Percentiles rank a stretch among this genome's conserved stretches.
Conservation (phyloP, 2,329 filamentous ascomycete genomes). For the Alternaria ethzedia region DNA sequence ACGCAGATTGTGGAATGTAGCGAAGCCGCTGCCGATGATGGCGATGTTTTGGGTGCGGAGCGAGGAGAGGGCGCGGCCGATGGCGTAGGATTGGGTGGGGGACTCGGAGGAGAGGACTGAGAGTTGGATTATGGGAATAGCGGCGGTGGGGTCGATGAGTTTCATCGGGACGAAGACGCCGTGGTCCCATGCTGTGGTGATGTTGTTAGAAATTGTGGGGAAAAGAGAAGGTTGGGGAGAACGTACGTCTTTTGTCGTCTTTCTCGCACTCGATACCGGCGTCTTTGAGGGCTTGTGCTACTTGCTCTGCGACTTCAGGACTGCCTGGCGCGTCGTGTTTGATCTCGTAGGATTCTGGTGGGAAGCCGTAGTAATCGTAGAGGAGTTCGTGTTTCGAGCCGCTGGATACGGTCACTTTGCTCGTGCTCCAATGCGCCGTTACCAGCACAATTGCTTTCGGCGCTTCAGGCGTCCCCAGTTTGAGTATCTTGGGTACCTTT, state of each 20-base stretch:
- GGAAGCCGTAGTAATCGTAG: conserved; percentile 68
- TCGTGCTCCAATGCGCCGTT: conserved; percentile 65
- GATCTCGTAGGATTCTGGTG: conserved; percentile 61
- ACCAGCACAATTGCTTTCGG: conserved; percentile 62
- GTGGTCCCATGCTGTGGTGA: conserved; percentile 61
- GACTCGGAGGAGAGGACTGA: conserved; percentile 62
- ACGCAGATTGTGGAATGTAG: conserved; percentile 63
- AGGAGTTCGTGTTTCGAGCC: conserved; percentile 55
- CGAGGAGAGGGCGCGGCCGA: conserved; percentile 60
- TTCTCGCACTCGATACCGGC: conserved; percentile 53
- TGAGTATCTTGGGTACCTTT: conserved; percentile 62
- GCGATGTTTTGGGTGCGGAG: conserved; percentile 63
- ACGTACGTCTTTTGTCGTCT: conserved; percentile 43
- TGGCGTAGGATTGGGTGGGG: conserved; percentile 56
- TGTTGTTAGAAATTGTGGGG: background rate
- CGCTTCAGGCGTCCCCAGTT: conserved; percentile 58
- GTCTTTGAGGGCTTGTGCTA: conserved; percentile 54
- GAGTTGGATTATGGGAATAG: conserved; percentile 63
- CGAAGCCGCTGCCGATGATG: conserved; percentile 66
- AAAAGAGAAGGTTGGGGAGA: background rate
- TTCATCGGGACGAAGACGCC: conserved; percentile 66
- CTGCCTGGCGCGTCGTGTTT: conserved; percentile 64
- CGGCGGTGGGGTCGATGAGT: conserved; percentile 60
- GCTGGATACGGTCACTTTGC: conserved; percentile 59
- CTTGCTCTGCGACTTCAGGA: conserved; percentile 59